Base-by-base conservation (phyloP, 164 flowering plant genomes). In the Hamamelis virginiana region DNA sequence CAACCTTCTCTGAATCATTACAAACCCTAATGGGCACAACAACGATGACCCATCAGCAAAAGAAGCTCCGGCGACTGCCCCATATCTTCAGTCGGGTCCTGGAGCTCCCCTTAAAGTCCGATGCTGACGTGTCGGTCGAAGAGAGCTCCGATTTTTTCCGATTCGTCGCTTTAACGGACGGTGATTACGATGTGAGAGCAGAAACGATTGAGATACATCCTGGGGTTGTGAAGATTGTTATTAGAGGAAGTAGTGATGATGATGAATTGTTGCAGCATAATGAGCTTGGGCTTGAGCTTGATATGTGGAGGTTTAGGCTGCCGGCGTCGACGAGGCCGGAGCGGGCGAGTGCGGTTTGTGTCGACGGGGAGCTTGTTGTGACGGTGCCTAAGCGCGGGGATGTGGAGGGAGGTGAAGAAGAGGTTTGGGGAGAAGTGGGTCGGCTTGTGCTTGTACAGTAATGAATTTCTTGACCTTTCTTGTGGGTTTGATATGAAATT, bases 241-340 rank as follows among this genome's bases (percentile, higher is more conserved):
- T 92, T 18, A 53, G 88, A 55, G 84, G 81, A n/a, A 61, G 69
- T 38, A 26, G 43, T 57, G 74, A 67, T n/a, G 75, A 57, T 64
- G 66, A 72, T 28, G 80, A 77, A 41, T 66, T 78, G 65, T 55
- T 74, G 21, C 53, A 78, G n/a, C 25, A 80, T 59, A 83, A 81
- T 50, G 90, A 82, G 50, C 78, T 94, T 50, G 90, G 81, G 50
- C 78, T 94, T n/a, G 91, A 85, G 81, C 80, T 91, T 13, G 91
- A 89, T 66, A 73, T 82, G 77, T 91, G 98, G 98, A 72, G 96
- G 83, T 90, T 87, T 55, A 74, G 96, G 70, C 78, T 94, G 59
- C 98, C 97, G 13, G 80, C 78, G 10, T 53, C 88, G n/a, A 85
- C 93, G 0, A 75, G 75, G 68, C 92, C 93, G 18, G 97, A 94